These are phyloP conservation scores for Botrytis aclada DNA, from an alignment of 2,329 filamentous ascomycete genomes.

Conservation along the genomic window DNA sequence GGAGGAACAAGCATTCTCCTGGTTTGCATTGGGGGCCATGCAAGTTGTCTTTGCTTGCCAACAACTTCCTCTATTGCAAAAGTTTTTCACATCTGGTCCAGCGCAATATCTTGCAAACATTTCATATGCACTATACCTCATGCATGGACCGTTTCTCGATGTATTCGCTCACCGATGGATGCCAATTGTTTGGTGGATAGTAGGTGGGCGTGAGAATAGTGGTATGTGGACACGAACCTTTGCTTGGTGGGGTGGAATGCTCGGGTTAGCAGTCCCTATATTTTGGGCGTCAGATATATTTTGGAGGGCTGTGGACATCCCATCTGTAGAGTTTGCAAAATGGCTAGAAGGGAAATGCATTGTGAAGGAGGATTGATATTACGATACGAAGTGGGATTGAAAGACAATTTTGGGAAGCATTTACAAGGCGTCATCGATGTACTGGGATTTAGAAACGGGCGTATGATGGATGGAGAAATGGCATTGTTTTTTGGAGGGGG, in stretches of 20 bases:
- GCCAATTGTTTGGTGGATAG: conserved; percentile 28
- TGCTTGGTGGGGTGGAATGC: conserved; percentile 40
- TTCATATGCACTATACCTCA: conserved; percentile 56
- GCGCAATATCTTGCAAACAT: conserved; percentile 56
- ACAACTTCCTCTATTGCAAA: conserved; percentile 41
- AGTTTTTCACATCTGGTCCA: conserved; percentile 46
- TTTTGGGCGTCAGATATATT: conserved; percentile 58
- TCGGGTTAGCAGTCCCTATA: conserved; percentile 44
- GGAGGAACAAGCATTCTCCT: conserved; percentile 24
- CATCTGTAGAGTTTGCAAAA: conserved; percentile 48
- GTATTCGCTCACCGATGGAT: conserved; percentile 28
- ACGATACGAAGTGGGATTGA: neutral
- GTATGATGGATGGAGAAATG: neutral
- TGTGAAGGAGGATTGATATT: conserved; percentile 24
- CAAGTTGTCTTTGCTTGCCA: conserved; percentile 35
- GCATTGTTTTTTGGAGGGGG: neutral
- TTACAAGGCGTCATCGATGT: conserved; percentile 1
- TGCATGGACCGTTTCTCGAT: conserved; percentile 51
- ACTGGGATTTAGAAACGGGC: neutral
- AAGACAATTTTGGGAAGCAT: conserved; percentile 8
- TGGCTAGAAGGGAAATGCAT: conserved; percentile 43
- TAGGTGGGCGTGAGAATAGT: conserved; percentile 22
- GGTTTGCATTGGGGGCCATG: conserved; percentile 36
- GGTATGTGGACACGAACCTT: conserved; percentile 30
- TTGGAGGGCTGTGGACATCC: conserved; percentile 54